Evolutionary conservation across 2,329 filamentous ascomycete species (phyloP).

Genomic region (Aspergillus sergii): DNA sequence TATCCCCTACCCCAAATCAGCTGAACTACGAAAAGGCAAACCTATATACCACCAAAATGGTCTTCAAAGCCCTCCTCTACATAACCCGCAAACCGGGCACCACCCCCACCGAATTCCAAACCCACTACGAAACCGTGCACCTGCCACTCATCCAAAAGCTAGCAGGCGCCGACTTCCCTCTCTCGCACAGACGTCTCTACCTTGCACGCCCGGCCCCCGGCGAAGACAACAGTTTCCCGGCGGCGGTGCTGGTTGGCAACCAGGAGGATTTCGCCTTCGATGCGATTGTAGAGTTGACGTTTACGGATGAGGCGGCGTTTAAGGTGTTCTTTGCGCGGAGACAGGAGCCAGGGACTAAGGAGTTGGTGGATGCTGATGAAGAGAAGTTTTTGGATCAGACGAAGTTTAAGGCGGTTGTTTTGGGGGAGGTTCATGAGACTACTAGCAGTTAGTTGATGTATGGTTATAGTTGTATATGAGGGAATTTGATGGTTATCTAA

Average conservation of each 20-base stretch:
- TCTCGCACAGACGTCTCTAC: background rate
- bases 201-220: background rate
- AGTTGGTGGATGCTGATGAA: conserved; percentile 5
- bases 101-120: background rate
- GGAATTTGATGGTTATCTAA: background rate
- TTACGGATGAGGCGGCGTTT: conserved; percentile 1
- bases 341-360: background rate
- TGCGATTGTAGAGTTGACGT: conserved; percentile 1
- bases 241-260: background rate
- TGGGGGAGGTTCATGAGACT: conserved; percentile 1
- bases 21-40: too few relatives aligned
- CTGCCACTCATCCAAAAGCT: background rate
- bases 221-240: background rate
- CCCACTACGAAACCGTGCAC: conserved; percentile 1
- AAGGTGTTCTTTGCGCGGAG: conserved; percentile 2
- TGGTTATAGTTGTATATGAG: background rate
- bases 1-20: background rate
- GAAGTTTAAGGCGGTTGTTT: conserved; percentile 4
- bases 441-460: too few relatives aligned
- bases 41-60: background rate
- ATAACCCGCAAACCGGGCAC: background rate
- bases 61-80: background rate
- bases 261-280: conserved; percentile 6
- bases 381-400: conserved; percentile 4
- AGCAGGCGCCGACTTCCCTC: background rate